A percentile compares a stretch with the other conserved stretches of the same genome.
Conservation (phyloP, 2,329 filamentous ascomycete genomes). For the Botryotinia narcissicola region DNA sequence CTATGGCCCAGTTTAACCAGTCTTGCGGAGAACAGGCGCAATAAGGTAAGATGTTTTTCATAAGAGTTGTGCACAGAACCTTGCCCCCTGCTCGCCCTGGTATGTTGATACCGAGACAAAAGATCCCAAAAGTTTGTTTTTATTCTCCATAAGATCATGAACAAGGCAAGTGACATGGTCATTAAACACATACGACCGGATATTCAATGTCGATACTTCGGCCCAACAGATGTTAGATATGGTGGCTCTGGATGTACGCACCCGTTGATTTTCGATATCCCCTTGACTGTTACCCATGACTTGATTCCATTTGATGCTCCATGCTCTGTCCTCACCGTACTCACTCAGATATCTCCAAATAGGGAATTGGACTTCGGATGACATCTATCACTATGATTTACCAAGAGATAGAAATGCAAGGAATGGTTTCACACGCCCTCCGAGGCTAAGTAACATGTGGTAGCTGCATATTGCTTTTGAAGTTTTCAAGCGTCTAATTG, state of each 20-base stretch:
- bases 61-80: background rate
- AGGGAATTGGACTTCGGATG: background rate
- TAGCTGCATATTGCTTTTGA: background rate
- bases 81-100: background rate
- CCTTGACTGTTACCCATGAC: conserved; percentile 2
- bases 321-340: background rate
- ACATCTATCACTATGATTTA: conserved; percentile 4
- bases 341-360: background rate
- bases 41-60: background rate
- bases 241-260: background rate
- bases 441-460: conserved; percentile 1
- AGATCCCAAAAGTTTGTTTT: background rate
- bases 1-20: background rate
- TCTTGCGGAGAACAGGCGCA: background rate
- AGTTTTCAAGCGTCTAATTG: background rate
- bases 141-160: background rate
- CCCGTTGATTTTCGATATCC: background rate
- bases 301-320: background rate
- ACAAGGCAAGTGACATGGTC: conserved; percentile 11
- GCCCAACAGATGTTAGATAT: background rate
- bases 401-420: conserved; percentile 1
- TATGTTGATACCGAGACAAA: background rate
- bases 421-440: background rate
- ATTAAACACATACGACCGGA: background rate
- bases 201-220: conserved; percentile 8